Base-by-base conservation (phyloP, 805 yeast species). In the Lachancea meyersii region DNA sequence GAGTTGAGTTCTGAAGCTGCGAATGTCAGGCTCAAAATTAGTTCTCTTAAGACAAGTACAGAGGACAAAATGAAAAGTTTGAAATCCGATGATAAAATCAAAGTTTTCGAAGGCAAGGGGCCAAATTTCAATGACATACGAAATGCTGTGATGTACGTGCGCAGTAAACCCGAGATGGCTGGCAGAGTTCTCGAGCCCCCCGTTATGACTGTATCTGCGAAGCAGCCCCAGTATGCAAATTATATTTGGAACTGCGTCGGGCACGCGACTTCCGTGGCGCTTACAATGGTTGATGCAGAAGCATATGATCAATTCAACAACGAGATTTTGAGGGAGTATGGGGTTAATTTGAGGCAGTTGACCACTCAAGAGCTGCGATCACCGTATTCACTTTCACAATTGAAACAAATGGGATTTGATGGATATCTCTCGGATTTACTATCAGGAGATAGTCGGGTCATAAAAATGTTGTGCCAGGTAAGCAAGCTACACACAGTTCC, bases 351-450 rank as follows among this genome's bases (percentile, higher is more conserved):
- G 40, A 77, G 87, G 71, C 73, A 78, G 46, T 23, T 68, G 4
- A 49, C 60, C 19, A 38, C 50, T 4, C 40, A 31, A 5, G 18
- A 38, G 41, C 48, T 43, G 36, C 36, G 43, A 31, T 65, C 53
- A 28, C 59, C 53, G 22, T 45, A 58, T 20, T 41, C 68, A 41
- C 47, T 44, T 2, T 67, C 67, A 7, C 56, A 70, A 37, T 51
- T 87, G 2, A 53, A 48, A 22, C 27, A 44, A 0, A 60, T 68
- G 18, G 96, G 96, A 0, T 88, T 93, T 60, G 95, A 85, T 43
- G 93, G 95, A 1, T 86, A 77, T 54, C 51, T 88, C 20, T 61
- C 74, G 2, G 96, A 93, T 52, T 77, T 77, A 48, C 54, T 91
- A 2, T 61, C 64, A 2, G 97, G 96, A 1, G 95, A 96, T 1